These are phyloP conservation scores for Phaeotremella skinneri DNA, from an alignment of 768 basidiomycete species.

Conservation along the genomic window DNA sequence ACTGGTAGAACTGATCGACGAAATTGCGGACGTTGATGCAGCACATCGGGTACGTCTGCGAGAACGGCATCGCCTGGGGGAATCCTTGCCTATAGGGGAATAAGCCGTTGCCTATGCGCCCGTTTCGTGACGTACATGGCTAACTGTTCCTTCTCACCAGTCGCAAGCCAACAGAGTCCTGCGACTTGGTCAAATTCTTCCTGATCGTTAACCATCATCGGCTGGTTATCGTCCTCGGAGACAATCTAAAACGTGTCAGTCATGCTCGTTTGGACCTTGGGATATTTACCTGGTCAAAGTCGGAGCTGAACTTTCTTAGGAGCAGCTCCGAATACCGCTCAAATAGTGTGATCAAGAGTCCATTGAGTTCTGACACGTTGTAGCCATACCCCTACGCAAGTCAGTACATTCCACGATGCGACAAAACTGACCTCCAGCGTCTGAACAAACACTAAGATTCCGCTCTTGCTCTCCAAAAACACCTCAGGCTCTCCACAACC, in stretches of 20 bases:
- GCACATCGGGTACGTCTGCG: slow-evolving; percentile 88
- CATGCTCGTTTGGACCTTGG: background rate
- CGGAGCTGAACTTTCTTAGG: slow-evolving; percentile 72
- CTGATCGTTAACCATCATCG: slow-evolving; percentile 66
- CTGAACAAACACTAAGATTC: slow-evolving; percentile 78
- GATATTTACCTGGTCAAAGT: slow-evolving; percentile 71
- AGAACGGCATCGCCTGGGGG: slow-evolving; percentile 84
- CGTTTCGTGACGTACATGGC: slow-evolving; percentile 39
- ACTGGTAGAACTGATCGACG: slow-evolving; percentile 92
- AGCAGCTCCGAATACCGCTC: slow-evolving; percentile 82
- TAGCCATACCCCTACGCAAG: slow-evolving; percentile 73
- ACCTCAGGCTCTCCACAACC: slow-evolving; percentile 75
- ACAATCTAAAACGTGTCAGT: slow-evolving; percentile 63
- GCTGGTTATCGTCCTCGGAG: slow-evolving; percentile 77
- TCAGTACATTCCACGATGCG: background rate
- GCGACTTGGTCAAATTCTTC: slow-evolving; percentile 70
- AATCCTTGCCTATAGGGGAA: slow-evolving; percentile 57
- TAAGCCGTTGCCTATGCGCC: slow-evolving; percentile 45
- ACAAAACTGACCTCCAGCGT: slow-evolving; percentile 71
- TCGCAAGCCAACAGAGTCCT: slow-evolving; percentile 76
- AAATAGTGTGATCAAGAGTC: slow-evolving; percentile 80
- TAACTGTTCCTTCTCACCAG: slow-evolving; percentile 61
- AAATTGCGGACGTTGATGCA: slow-evolving; percentile 88
- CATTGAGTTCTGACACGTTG: slow-evolving; percentile 75
- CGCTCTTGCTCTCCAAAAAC: slow-evolving; percentile 79